Base-by-base conservation (phyloP, 768 basidiomycete species). In the Lactarius akahatsu region DNA sequence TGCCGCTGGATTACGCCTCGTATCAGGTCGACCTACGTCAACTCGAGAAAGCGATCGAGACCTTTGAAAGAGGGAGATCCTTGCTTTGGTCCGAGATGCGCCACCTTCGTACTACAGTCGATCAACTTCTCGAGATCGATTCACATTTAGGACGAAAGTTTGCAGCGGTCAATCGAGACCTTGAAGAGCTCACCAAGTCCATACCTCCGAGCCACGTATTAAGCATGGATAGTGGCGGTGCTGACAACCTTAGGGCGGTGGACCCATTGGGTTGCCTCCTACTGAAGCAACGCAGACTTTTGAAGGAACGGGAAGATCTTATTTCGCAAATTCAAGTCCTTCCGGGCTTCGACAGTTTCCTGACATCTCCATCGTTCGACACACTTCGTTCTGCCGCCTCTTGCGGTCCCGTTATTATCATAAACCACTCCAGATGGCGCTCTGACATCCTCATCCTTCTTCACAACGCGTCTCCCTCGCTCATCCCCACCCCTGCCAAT, bases 391-490 rank as follows among this genome's bases (percentile, higher is more conserved):
- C 34, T 10, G 60, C 61, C 18, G 61, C 50, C 23, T 55, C 50
- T 4, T 15, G 8, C 0, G 66, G 61, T 11, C 66, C 66, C 3
- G 61, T 63, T 2, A 34, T 63, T 10, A 62, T 63, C 36, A 57
- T 67, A 57, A 63, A 63, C 26, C 43, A 62, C 41, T 57, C 13
- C 8, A 13, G 9, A 13, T 47, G n/a, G 4, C 62, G 61, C 11
- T 64, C 62, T 2, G 63, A 68, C 13, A 61, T 63, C 23, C 28
- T 64, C 16, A 61, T 68, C 55, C 23, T 68, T 15, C 23, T 52
- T 16, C 32, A 43, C 7, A 20, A 20, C 45, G 4, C 55, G 10
- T 13, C 55, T 11, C 58, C 54, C 15, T 58, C 59, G 3, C 63
- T 56, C 20, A 57, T 64, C 52, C 41, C 52, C 9, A 43, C 58